Base-by-base conservation (phyloP, 1,139 yeast genomes). In the Lodderomyces oxycetoniae region DNA sequence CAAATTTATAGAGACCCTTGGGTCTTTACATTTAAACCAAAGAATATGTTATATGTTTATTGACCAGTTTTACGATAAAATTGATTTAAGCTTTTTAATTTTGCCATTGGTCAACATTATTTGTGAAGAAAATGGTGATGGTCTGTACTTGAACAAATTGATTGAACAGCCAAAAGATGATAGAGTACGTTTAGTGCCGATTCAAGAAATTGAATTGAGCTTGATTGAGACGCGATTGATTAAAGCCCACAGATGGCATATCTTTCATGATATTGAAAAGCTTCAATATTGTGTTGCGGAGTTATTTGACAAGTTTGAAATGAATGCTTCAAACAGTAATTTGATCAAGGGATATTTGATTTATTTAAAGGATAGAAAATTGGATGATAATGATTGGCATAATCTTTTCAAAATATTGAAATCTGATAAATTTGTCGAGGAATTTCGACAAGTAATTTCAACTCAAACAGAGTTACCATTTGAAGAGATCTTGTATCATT, bases 141-240 rank as follows among this genome's bases (percentile, higher is more conserved):
- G 42, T 5, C 3, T 6, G 4, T 40, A 37, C 27, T 32, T 43
- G n/a, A 17, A 38, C 14, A 43, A 40, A 30, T 32, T 43, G 17
- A 24, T 40, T n/a, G 17, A 28, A 7, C 47, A 43, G 26, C 36
- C 37, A 12, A 14, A 12, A 8, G 32, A 27, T 12, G 8, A n/a
- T 4, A 7, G 7, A 6, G 22, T 33, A 10, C 34, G 33, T 17
- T 8, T 36, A 9, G 28, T 32, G 5, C 29, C 32, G 7, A 11
- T 19, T 19, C 22, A 19, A 19, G 95, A 84, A 65, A 67, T 85
- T 45, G 95, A 87, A 56, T 64, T 84, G 41, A 85, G 84, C 50
- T 95, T 86, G 67, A 57, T 59, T n/a, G 51, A 52, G 3, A 9
- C 6, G 3, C 31, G 12, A 16, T 34, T 43, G 14, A 17, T 34